These are phyloP conservation scores for Amanita exitialis DNA, from an alignment of 768 basidiomycete genomes.

Conservation along the genomic window DNA sequence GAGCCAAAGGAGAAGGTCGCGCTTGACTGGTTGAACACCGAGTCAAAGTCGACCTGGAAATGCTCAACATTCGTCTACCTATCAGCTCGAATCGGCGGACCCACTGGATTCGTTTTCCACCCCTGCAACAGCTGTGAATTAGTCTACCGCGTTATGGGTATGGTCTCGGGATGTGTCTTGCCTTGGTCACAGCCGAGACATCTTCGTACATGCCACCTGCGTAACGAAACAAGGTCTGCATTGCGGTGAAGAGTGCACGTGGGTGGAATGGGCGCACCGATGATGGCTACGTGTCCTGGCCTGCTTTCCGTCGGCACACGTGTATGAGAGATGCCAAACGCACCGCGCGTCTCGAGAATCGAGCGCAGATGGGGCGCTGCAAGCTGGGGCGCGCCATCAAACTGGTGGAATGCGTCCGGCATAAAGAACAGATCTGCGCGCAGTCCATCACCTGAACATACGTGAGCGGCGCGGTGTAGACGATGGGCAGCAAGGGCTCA, in stretches of 20 bases:
- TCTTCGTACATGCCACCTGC: slow-evolving; percentile 85
- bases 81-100: slow-evolving; percentile 7
- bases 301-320: slow-evolving; percentile 82
- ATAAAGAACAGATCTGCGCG: slow-evolving; percentile 74
- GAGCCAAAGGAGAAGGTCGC: slow-evolving; percentile 78
- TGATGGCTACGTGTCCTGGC: slow-evolving; percentile 84
- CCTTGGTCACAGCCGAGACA: slow-evolving; percentile 81
- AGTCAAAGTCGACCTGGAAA: slow-evolving; percentile 66
- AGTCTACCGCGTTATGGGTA: slow-evolving; percentile 1
- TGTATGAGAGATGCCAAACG: slow-evolving; percentile 80
- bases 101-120: slow-evolving; percentile 79
- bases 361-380: slow-evolving; percentile 70
- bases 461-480: background rate
- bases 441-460: slow-evolving; percentile 60
- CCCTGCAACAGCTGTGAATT: slow-evolving; percentile 33
- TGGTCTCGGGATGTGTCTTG: slow-evolving; percentile 16
- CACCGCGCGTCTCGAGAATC: slow-evolving; percentile 56
- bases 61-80: slow-evolving; percentile 14
- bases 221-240: no score
- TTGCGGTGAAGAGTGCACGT: background rate
- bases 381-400: slow-evolving; percentile 40
- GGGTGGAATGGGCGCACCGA: slow-evolving; percentile 34
- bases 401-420: slow-evolving; percentile 43
- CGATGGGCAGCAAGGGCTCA: slow-evolving; percentile 8
- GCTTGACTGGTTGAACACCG: slow-evolving; percentile 76